These are phyloP conservation scores for Cladosporium sp. DNA, from an alignment of 2,329 filamentous ascomycete genomes.

Conservation along the genomic window DNA sequence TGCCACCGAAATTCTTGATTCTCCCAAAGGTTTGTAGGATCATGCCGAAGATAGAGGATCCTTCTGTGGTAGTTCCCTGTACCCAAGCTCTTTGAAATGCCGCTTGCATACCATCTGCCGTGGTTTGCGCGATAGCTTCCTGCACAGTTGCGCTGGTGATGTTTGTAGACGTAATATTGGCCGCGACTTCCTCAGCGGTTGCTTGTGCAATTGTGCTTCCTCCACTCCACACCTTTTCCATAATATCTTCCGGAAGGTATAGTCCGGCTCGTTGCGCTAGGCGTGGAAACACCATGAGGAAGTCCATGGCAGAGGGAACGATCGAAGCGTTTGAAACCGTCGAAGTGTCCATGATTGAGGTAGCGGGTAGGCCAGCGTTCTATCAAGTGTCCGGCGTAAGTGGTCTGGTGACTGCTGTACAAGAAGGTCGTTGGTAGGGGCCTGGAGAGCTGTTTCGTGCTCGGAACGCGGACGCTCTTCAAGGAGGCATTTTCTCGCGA, in stretches of 20 bases:
- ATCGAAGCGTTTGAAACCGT: slow-evolving; percentile 32
- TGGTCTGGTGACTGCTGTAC: not conserved
- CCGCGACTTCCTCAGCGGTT: slow-evolving; percentile 48
- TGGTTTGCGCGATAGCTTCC: slow-evolving; percentile 44
- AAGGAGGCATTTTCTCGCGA: slow-evolving; percentile 10
- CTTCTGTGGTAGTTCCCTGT: slow-evolving; percentile 27
- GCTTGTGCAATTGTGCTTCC: slow-evolving; percentile 62
- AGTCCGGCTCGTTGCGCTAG: slow-evolving; percentile 68
- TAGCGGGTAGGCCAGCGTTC: not conserved
- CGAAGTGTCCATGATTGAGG: slow-evolving; percentile 5
- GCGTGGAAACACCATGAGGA: slow-evolving; percentile 68
- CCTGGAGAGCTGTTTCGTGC: slow-evolving; percentile 9
- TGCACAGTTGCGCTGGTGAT: slow-evolving; percentile 32
- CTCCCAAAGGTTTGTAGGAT: slow-evolving; percentile 29
- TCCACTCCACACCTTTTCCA: slow-evolving; percentile 53
- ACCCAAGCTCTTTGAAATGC: slow-evolving; percentile 29
- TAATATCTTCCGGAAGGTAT: slow-evolving; percentile 55
- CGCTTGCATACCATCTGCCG: slow-evolving; percentile 37
- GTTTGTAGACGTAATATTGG: slow-evolving; percentile 42
- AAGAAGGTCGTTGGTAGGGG: not conserved
- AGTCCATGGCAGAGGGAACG: slow-evolving; percentile 63
- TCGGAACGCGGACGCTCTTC: not conserved
- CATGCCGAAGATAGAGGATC: slow-evolving; percentile 30
- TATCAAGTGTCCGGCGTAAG: not conserved
- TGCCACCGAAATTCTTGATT: slow-evolving; percentile 69